phyloP scores from a whole-genome alignment of 305 asterid genomes.

The Fraxinus ornus region DNA sequence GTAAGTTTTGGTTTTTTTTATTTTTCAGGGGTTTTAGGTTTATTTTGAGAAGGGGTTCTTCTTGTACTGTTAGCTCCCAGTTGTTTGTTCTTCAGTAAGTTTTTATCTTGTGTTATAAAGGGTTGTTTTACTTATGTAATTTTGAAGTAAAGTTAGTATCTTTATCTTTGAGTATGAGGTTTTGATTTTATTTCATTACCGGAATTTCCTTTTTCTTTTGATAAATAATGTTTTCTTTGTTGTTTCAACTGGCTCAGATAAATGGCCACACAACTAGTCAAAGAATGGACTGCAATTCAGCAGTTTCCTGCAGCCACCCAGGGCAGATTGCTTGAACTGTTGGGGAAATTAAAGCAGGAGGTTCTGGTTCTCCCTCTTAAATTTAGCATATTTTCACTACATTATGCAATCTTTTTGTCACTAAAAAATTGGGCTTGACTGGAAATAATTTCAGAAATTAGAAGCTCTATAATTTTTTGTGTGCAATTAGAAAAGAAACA shows the following conservation, averaged over 20 bases:
- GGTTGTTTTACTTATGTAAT: neutral
- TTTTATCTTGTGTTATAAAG: neutral
- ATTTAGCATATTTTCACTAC: conserved; percentile 10
- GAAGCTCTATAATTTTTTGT: neutral
- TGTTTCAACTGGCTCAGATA: conserved; percentile 25
- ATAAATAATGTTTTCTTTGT: neutral
- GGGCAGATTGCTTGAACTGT: conserved; percentile 71
- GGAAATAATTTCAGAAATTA: neutral
- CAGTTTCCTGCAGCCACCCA: conserved; percentile 89
- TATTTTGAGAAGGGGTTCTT: neutral
- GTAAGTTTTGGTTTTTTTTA: neutral
- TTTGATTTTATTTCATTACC: conserved; percentile 2
- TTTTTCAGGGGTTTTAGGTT: neutral
- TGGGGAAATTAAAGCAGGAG: conserved; percentile 69
- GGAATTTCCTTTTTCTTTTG: conserved; percentile 6
- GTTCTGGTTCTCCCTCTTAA: conserved; percentile 27
- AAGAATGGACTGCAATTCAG: conserved; percentile 85
- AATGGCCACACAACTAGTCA: conserved; percentile 69
- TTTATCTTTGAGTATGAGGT: neutral
- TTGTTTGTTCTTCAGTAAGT: neutral
- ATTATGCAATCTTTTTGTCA: neutral
- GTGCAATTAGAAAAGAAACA: neutral
- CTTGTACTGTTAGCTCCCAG: neutral
- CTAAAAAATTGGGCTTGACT: neutral
- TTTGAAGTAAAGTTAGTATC: neutral